Base-by-base conservation (phyloP, 768 basidiomycete genomes). In the Amanita pallidorosea region DNA sequence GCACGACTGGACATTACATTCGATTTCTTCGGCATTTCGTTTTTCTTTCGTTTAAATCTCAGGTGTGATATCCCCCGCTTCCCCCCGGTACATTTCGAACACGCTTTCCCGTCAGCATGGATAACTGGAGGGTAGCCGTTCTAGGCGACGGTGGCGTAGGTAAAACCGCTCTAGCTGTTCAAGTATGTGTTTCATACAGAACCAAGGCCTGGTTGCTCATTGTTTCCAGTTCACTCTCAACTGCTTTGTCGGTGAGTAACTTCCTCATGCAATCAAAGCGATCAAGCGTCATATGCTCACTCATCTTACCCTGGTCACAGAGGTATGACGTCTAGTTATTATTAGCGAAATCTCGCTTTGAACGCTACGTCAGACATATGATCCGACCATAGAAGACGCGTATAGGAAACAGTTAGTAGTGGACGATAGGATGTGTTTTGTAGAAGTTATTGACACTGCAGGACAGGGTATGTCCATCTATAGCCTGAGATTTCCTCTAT, bases 321-420 rank as follows among this genome's bases (percentile, higher is more conserved):
- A 86, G 72, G 85, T 84, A 52, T 45, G 71, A 59, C 35, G 40
- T 37, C 27, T 7, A 18, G 46, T 22, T 25, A 47, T 45, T 47
- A 43, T 45, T 46, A 23, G 38, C 49, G 40, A 48, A 47, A 37
- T 38, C 51, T 49, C 50, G 45, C 47, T 49, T 52, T 53, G 23
- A 57, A 40, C 47, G 56, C 43, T 54, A 49, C 48, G 3, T 36
- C 51, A 95, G 90, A 91, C 91, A 47, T 97, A 97, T 67, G 93
- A 97, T 72, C 93, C 93, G 52, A 97, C 93, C 59, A 97, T 97
- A 80, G 93, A 97, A 70, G 93, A 96, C 66, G 92, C 92, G 55
- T 96, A 97, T 70, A 80, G 93, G 61, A 95, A 94, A 67, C 91
- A 93, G 65, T 78, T 93, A 59, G 83, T 93, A 51, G 91, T 96